Conservation (phyloP, 2,329 filamentous ascomycete species). For the Aspergillus niger region DNA sequence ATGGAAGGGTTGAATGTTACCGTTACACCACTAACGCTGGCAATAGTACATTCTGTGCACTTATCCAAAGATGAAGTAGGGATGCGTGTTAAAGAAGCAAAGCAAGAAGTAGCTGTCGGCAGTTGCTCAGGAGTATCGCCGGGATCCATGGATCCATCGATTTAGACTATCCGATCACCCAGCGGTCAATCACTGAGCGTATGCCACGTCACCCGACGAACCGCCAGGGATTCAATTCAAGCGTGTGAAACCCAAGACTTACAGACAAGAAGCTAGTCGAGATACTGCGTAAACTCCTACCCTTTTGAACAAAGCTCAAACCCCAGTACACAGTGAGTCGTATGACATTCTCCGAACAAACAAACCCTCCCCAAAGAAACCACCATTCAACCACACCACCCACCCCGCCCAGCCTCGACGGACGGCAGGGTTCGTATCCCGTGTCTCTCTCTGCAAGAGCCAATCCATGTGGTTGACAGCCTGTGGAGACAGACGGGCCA, state of each 20-base stretch:
- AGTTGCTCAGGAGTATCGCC: background rate
- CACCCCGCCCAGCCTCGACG: no score
- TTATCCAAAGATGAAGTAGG: no score
- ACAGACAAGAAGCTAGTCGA: background rate
- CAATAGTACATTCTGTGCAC: background rate
- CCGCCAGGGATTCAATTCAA: background rate
- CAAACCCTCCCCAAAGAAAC: no score
- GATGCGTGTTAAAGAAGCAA: background rate
- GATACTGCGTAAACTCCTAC: background rate
- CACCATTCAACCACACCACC: no score
- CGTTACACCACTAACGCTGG: background rate
- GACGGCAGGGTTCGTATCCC: background rate
- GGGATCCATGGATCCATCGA: no score
- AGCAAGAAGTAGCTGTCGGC: background rate
- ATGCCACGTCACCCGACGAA: background rate
- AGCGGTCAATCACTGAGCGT: background rate
- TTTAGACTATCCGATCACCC: background rate
- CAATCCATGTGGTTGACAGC: background rate
- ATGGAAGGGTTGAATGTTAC: conserved; percentile 1
- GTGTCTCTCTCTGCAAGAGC: background rate
- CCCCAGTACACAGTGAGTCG: background rate
- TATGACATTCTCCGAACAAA: background rate
- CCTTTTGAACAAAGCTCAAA: no score
- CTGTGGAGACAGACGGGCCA: background rate
- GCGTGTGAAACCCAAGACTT: background rate